phyloP scores from a whole-genome alignment of 129 eudicot species.

The Heracleum sosnowskyi region DNA sequence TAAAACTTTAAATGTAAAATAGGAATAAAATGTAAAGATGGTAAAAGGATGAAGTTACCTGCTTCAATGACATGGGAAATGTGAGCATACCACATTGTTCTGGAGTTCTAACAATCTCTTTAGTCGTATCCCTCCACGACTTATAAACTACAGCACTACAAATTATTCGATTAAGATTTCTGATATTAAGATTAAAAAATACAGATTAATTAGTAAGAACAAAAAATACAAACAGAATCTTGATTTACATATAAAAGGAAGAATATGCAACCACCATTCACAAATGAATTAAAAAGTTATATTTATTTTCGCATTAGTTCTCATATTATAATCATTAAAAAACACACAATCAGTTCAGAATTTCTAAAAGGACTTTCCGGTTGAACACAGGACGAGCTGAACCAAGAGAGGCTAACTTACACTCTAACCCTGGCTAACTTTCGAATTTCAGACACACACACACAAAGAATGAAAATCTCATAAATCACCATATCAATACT shows the following conservation, averaged over 20 bases:
- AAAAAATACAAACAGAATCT: no score
- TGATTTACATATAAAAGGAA: not conserved
- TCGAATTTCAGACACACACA: not conserved
- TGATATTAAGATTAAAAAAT: no score
- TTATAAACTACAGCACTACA: constrained; percentile 34
- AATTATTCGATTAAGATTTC: not conserved
- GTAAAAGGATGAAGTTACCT: constrained; percentile 23
- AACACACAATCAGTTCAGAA: not conserved
- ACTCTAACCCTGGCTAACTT: not conserved
- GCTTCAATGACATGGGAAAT: constrained; percentile 65
- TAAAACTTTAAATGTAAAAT: not conserved
- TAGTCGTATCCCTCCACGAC: constrained; percentile 49
- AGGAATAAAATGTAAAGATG: not conserved
- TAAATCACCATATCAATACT: not conserved
- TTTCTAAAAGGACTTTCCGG: not conserved
- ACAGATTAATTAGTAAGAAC: no score
- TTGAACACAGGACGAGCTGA: not conserved
- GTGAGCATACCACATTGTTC: constrained; percentile 74
- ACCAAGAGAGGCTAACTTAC: not conserved
- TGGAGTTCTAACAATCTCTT: constrained; percentile 54
- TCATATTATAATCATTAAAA: not conserved
- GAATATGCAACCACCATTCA: not conserved
- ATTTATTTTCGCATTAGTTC: not conserved
- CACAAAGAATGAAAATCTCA: not conserved
- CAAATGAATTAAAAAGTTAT: not conserved